Evolutionary conservation across 2,329 filamentous ascomycete genomes (phyloP), one percentile per base, ranked within the genome.

Genomic region (Moelleriella libera): DNA sequence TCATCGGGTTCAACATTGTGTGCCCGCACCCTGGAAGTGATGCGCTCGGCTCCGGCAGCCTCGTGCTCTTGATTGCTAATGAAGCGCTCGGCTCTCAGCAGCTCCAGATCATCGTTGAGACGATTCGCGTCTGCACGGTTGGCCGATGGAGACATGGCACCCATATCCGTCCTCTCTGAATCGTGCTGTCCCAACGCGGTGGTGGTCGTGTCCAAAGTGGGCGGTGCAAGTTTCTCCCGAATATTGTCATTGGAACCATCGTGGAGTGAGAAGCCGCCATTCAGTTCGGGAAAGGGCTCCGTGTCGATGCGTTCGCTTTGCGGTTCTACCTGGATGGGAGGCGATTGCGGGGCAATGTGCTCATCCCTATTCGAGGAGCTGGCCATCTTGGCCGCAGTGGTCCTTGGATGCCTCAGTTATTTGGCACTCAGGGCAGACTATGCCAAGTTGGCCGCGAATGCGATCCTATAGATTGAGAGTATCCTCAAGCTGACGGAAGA

Each of bases 31-130:
- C 55, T 63, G 10, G 55, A 54, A 32, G 57, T 53, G 21, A 47
- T 53, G 32, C 9, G 55, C 43, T 30, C 52, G 52, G 6, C 7
- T 5, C 50, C 49, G 9, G 48, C 42, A 4, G 53, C 53, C 7
- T 68, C 62, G 45, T 66, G 58, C 32, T 69, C 67, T 44, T 71
- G 63, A 11, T 65, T 60, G 6, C 71, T 73, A 11, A 73, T 63
- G 43, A 67, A 55, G 2, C 68, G 65, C 53, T 74, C 71, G 43
- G 68, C 63, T 3, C 71, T 68, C 28, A 74, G 60, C 5, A 75
- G 60, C 48, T 74, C 71, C 12, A 75, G 63, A 45, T 74, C 69
- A 47, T 75, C 71, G 44, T 68, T 65, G 12, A 74, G 57, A 3
- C 71, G 64, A 49, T 55, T 61, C 30, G 58, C 59, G 43, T 66